Evolutionary conservation across 345 rosid species (phyloP).

Genomic region (Rhizophora apiculata): DNA sequence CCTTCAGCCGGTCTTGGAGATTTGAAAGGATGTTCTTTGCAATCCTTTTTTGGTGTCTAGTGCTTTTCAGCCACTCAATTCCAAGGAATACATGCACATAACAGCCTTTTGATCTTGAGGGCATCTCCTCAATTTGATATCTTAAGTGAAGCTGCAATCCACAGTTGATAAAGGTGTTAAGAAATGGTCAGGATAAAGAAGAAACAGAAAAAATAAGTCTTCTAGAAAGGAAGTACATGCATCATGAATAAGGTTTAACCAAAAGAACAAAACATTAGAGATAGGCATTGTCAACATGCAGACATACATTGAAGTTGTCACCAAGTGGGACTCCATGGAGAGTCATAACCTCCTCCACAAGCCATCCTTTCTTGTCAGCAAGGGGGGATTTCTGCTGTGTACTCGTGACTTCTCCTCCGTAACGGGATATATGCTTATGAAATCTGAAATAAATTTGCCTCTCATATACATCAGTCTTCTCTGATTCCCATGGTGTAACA

Average conservation of each 20-base stretch:
- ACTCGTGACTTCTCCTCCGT: conserved; percentile 92
- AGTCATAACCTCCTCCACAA: conserved; percentile 87
- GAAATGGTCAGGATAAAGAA: conserved; percentile 2
- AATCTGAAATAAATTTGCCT: conserved; percentile 82
- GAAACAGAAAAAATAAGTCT: background rate
- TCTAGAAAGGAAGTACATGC: background rate
- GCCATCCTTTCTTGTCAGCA: conserved; percentile 69
- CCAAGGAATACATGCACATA: conserved; percentile 60
- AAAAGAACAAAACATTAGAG: background rate
- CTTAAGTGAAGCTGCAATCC: conserved; percentile 68
- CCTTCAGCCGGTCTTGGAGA: conserved; percentile 70
- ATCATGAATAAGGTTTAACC: background rate
- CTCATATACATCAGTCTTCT: conserved; percentile 68
- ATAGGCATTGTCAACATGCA: background rate
- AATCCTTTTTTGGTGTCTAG: conserved; percentile 66
- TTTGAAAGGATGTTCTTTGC: conserved; percentile 61
- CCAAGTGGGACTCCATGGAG: conserved; percentile 92
- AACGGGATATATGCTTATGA: conserved; percentile 68
- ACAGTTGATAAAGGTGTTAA: background rate
- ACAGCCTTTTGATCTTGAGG: conserved; percentile 55
- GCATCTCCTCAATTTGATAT: conserved; percentile 71
- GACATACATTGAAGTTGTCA: conserved; percentile 72
- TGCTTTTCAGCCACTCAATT: conserved; percentile 93
- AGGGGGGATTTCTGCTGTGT: conserved; percentile 77
- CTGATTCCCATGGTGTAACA: conserved; percentile 84